Percentiles rank a stretch among this genome's conserved stretches.
These are phyloP conservation scores for Hevea brasiliensis DNA, from an alignment of 345 rosid genomes.

Conservation along the genomic window DNA sequence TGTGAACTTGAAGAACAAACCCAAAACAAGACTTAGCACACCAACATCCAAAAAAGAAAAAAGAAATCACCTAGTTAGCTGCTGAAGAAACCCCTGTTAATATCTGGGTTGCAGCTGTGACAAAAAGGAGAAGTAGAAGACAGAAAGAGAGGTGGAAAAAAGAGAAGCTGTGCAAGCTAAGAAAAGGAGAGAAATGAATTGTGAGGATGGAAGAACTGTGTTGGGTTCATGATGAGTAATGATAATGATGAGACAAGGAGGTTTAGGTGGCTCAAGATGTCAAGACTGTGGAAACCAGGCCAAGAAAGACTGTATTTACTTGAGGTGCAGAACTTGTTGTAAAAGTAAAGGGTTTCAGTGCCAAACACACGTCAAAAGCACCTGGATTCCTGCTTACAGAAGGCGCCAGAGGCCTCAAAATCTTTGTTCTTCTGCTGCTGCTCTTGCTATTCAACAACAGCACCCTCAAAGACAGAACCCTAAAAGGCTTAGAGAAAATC, in stretches of 20 bases:
- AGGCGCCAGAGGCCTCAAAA: conserved; percentile 31
- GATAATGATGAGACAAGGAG: conserved; percentile 21
- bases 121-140: too few relatives aligned
- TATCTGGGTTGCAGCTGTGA: too few relatives aligned
- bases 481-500: conserved; percentile 30
- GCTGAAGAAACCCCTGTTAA: too few relatives aligned
- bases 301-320: conserved; percentile 54
- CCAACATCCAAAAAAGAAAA: too few relatives aligned
- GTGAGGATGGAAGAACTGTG: too few relatives aligned
- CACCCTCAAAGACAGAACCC: conserved; percentile 24
- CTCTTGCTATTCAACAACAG: conserved; percentile 11
- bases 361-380: conserved; percentile 64
- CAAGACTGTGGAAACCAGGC: conserved; percentile 77
- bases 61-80: too few relatives aligned
- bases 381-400: conserved; percentile 66
- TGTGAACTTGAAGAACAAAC: too few relatives aligned
- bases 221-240: neutral
- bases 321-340: conserved; percentile 68
- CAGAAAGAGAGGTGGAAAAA: neutral
- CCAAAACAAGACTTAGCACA: neutral
- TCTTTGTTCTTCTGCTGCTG: neutral
- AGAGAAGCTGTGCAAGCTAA: too few relatives aligned
- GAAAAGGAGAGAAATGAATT: too few relatives aligned
- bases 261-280: conserved; percentile 40
- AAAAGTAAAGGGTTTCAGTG: conserved; percentile 54